phyloP scores from a whole-genome alignment of 768 basidiomycete species.

The Candolleomyces eurysporus region DNA sequence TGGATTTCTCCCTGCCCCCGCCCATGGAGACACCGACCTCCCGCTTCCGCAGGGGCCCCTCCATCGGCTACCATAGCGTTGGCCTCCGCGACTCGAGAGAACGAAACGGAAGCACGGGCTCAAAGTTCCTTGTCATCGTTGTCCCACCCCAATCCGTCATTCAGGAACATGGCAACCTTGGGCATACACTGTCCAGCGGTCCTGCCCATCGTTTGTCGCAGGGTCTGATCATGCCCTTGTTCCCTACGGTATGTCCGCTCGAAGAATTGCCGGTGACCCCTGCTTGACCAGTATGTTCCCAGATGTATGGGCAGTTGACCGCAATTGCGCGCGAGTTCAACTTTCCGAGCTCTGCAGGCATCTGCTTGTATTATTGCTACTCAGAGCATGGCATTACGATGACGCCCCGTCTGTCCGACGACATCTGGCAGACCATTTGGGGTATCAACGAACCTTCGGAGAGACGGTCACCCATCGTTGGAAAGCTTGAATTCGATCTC shows the following conservation, averaged over 20 bases:
- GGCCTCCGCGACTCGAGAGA: constrained; percentile 44
- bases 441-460: constrained; percentile 39
- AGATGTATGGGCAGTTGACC: constrained; percentile 76
- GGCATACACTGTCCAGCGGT: constrained; percentile 56
- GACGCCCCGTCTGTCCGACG: constrained; percentile 75
- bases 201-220: constrained; percentile 61
- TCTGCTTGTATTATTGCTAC: constrained; percentile 78
- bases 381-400: constrained; percentile 52
- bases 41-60: constrained; percentile 44
- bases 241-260: constrained; percentile 54
- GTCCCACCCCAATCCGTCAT: constrained; percentile 60
- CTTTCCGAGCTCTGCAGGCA: constrained; percentile 71
- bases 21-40: constrained; percentile 28
- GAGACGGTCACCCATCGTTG: constrained; percentile 59
- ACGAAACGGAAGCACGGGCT: constrained; percentile 21
- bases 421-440: constrained; percentile 76
- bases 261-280: not conserved
- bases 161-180: constrained; percentile 57
- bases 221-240: constrained; percentile 72
- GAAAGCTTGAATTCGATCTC: constrained; percentile 85
- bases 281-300: constrained; percentile 51
- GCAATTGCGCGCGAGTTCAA: constrained; percentile 82
- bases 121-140: constrained; percentile 62
- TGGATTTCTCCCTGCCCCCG: constrained; percentile 6
- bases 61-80: constrained; percentile 55